Evolutionary conservation across 371 early-diverging fungal genomes (phyloP).

Genomic region (Mortierella sp.): DNA sequence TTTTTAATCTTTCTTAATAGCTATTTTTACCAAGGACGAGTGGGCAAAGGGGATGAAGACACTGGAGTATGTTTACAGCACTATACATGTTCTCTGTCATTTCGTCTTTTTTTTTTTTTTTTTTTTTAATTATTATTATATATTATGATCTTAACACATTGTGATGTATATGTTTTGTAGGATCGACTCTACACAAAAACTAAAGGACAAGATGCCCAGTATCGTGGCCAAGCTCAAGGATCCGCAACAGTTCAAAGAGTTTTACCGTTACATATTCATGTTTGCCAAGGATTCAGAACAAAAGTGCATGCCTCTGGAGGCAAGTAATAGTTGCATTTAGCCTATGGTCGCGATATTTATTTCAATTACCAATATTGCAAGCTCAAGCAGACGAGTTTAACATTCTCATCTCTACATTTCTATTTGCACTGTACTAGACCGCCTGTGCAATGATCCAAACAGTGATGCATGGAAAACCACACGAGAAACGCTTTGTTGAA

Average conservation of each 20-base stretch:
- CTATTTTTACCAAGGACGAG: constrained; percentile 73
- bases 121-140: neutral
- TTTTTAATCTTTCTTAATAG: constrained; percentile 37
- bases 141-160: neutral
- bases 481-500: constrained; percentile 65
- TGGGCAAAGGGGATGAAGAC: constrained; percentile 76
- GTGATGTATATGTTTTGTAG: constrained; percentile 41
- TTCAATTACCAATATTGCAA: neutral
- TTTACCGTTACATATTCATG: constrained; percentile 77
- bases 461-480: constrained; percentile 61
- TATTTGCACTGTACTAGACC: constrained; percentile 50
- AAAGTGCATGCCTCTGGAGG: constrained; percentile 77
- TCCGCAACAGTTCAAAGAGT: constrained; percentile 66
- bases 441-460: constrained; percentile 71
- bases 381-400: neutral
- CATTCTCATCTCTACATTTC: neutral
- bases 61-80: constrained; percentile 61
- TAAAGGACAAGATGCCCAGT: constrained; percentile 59
- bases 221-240: constrained; percentile 62
- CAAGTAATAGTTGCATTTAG: constrained; percentile 27
- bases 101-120: neutral
- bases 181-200: constrained; percentile 66
- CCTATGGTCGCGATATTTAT: neutral
- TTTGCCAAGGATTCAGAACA: constrained; percentile 78
- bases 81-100: neutral